Conservation (phyloP, 768 basidiomycete species). For the Tulasnella sp. region DNA sequence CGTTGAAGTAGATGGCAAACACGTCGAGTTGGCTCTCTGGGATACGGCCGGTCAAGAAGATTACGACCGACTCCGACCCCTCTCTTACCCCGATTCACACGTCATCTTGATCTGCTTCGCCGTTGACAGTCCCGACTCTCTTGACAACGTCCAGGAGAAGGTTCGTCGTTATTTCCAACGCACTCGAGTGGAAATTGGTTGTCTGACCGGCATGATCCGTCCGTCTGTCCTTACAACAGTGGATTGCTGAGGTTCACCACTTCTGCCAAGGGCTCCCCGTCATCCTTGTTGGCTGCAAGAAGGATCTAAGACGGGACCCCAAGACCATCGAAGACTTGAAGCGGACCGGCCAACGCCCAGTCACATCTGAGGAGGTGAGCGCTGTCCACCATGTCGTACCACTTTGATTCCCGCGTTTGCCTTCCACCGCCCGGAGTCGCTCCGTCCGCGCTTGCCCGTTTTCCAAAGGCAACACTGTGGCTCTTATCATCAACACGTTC, state of each 20-base stretch:
- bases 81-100: conserved; percentile 98
- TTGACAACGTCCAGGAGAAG: conserved; percentile 99
- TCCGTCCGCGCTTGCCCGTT: background rate
- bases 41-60: conserved; percentile 99
- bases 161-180: conserved; percentile 33
- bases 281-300: conserved; percentile 98
- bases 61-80: conserved; percentile 94
- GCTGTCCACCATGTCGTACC: background rate
- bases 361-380: conserved; percentile 80
- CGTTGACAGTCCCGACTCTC: conserved; percentile 92
- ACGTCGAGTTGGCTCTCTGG: conserved; percentile 97
- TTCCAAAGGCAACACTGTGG: background rate
- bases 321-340: conserved; percentile 89
- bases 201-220: background rate
- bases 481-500: background rate
- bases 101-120: conserved; percentile 99
- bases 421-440: background rate
- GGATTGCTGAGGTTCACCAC: conserved; percentile 98
- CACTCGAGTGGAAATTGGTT: background rate
- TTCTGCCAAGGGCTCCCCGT: conserved; percentile 91
- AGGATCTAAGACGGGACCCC: conserved; percentile 89
- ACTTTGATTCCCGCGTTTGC: background rate
- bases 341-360: conserved; percentile 89
- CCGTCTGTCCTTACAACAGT: conserved; percentile 37
- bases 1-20: conserved; percentile 96